Percentiles rank a stretch among this genome's conserved stretches.
Evolutionary conservation across 148 eudicot species (phyloP).

Genomic region (Polygonum maritimum): DNA sequence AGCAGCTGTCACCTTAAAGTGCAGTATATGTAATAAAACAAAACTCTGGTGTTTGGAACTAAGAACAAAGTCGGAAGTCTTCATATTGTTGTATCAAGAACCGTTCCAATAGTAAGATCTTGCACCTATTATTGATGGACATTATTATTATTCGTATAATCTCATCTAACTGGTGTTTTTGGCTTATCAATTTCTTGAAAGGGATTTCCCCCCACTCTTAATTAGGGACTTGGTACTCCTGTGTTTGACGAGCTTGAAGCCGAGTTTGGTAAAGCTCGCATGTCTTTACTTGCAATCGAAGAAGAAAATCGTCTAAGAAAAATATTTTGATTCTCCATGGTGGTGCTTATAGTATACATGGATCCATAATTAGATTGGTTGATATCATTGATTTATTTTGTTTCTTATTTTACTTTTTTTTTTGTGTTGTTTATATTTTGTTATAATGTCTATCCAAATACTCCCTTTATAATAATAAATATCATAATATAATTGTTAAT

Average conservation of each 20-base stretch:
- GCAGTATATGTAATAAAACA: not conserved
- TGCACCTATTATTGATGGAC: not conserved
- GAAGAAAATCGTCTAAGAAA: too few relatives aligned
- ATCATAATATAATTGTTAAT: too few relatives aligned
- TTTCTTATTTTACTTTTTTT: too few relatives aligned
- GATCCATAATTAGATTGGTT: too few relatives aligned
- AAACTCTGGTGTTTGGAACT: not conserved
- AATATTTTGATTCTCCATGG: too few relatives aligned
- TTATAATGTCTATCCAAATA: too few relatives aligned
- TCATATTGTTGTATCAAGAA: not conserved
- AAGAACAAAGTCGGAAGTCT: not conserved
- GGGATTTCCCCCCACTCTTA: not conserved
- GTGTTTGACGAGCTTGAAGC: slow-evolving; percentile 99
- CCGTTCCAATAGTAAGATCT: slow-evolving; percentile 27
- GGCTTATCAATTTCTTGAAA: not conserved
- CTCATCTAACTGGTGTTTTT: not conserved
- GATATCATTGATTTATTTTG: too few relatives aligned
- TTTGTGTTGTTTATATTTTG: too few relatives aligned
- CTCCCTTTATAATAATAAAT: too few relatives aligned
- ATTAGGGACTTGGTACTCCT: slow-evolving; percentile 94
- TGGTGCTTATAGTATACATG: too few relatives aligned
- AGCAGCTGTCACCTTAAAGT: not conserved
- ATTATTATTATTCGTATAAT: not conserved
- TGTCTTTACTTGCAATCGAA: slow-evolving; percentile 57
- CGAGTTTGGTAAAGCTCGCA: slow-evolving; percentile 80